Evolutionary conservation across 129 eudicot genomes (phyloP).

Genomic region (Erigeron canadensis): DNA sequence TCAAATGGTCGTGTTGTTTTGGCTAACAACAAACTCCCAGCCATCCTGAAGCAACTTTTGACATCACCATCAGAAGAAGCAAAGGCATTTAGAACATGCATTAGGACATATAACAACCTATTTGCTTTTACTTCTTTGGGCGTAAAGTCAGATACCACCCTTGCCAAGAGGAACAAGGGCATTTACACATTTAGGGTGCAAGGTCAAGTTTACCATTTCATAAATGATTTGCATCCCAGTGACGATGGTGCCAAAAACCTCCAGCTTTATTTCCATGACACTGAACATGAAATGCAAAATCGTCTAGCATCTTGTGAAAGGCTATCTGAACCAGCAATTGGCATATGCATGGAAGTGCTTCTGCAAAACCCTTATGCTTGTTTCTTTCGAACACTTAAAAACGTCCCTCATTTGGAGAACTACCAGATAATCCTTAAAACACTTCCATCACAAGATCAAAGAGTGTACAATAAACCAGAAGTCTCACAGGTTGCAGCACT

Average conservation of each 20-base stretch:
- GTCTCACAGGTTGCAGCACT: neutral
- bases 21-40: neutral
- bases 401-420: neutral
- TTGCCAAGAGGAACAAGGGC: neutral
- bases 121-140: conserved; percentile 14
- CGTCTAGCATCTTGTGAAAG: neutral
- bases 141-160: neutral
- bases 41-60: neutral
- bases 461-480: too few relatives aligned
- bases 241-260: neutral
- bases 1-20: neutral
- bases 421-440: conserved; percentile 1
- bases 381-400: conserved; percentile 3
- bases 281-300: neutral
- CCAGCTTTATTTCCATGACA: neutral
- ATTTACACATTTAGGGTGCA: conserved; percentile 3
- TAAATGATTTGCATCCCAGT: neutral
- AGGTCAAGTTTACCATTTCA: conserved; percentile 7
- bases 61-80: neutral
- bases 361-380: neutral
- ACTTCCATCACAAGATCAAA: neutral
- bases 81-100: neutral
- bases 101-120: conserved; percentile 1
- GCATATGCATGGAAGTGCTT: neutral
- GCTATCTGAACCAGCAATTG: neutral